phyloP scores from a whole-genome alignment of 2,329 filamentous ascomycete species.

The Pestalotiopsis sp. region DNA sequence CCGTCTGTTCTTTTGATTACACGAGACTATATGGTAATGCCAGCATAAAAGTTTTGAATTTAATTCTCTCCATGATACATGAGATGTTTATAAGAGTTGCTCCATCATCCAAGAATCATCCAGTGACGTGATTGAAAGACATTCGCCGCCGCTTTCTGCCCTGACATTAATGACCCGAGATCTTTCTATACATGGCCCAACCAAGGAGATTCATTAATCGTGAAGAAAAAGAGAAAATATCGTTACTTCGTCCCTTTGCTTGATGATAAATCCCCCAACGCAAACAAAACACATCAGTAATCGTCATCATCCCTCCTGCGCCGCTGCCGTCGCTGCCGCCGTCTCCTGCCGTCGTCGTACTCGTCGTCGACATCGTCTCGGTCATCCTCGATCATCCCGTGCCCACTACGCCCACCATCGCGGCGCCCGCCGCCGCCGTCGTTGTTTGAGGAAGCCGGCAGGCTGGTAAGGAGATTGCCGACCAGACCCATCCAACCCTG shows the following conservation, averaged over 20 bases:
- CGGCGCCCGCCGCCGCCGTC: background rate
- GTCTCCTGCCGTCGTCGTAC: background rate
- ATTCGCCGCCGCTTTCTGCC: background rate
- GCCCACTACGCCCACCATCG: background rate
- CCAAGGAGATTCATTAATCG: conserved; percentile 9
- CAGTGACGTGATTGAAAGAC: background rate
- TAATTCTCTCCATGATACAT: background rate
- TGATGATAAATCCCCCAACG: background rate
- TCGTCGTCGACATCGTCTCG: background rate
- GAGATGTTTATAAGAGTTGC: background rate
- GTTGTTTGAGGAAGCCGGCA: background rate
- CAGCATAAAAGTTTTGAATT: background rate
- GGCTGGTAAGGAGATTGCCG: conserved; percentile 13
- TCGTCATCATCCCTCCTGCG: conserved; percentile 13
- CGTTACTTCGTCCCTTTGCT: background rate
- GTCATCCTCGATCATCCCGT: conserved; percentile 2
- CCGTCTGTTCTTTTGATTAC: background rate
- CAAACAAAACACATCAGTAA: background rate
- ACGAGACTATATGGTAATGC: no score
- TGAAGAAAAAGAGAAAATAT: background rate
- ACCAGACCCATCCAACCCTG: conserved; percentile 16
- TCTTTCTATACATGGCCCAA: background rate
- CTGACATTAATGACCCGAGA: background rate
- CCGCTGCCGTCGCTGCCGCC: background rate
- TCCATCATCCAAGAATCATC: background rate